Evolutionary conservation across 139 green algal species (phyloP), one percentile per base, ranked within the genome.

Genomic region (Zygnema cylindricum): DNA sequence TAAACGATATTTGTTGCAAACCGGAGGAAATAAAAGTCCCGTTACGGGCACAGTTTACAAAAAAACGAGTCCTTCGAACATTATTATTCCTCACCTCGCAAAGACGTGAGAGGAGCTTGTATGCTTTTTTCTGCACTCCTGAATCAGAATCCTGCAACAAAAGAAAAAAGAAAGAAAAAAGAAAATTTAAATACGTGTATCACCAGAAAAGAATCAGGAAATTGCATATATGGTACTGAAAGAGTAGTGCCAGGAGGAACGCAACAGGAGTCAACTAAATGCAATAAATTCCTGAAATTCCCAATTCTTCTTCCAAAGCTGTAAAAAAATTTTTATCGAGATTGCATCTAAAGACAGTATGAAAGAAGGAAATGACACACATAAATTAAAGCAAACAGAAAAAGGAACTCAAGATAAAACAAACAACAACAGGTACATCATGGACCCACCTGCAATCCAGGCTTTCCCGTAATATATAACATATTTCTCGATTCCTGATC

Each of bases 111-210:
- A 98, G 90, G 77, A 98, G 90, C 94, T 98, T 98, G 95, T 99
- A 99, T 30, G 91, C 92, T 84, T 96, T 95, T 93, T 99, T 99
- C 93, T 99, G 97, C 69, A 98, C 90, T 0, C 92, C 89, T 2
- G 94, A 83, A 40, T 97, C 95, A 57, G 86, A 88, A 41, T 97
- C 95, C 78, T 85, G 63, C 1, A 39, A 55, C 1, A 39, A 55
- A 49, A 75, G 76, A 81, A 54, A 39, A 69, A 84, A 41, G 16
- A 85, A 41, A 81, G 77, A 16, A 43, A 85, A 85, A 43, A 42
- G 40, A 43, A 75, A 81, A 16, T 55, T 82, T 25, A 30, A 82
- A 25, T 55, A 35, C 75, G 30, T 36, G 30, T n/a, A 73, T 30
- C 30, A n/a, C 57, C 30, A 73, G 7, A 63, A 63, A 63, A 63